Conservation (phyloP, 1,284 basidiomycete genomes). For the Fomitopsis pinicola region DNA sequence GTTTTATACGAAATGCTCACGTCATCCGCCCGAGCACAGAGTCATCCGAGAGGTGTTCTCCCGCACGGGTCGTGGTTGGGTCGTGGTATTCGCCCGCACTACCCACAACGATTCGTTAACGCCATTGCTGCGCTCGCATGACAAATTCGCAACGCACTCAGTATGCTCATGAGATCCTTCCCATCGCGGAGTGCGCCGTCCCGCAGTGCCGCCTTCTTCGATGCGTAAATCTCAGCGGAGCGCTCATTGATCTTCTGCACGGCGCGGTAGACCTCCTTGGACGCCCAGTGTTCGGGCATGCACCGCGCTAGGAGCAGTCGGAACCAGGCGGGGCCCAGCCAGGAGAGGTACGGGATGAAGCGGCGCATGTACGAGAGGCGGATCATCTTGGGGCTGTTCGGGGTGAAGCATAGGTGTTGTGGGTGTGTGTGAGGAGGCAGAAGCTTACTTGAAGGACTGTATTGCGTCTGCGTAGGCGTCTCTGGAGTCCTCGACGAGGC, state of each 20-base stretch:
- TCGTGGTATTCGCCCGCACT: constrained; percentile 12
- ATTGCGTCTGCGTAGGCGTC: constrained; percentile 25
- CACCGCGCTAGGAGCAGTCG: constrained; percentile 30
- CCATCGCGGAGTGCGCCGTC: constrained; percentile 33
- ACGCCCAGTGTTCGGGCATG: constrained; percentile 24
- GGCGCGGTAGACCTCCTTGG: constrained; percentile 30
- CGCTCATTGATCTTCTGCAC: constrained; percentile 33
- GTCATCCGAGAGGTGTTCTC: constrained; percentile 5
- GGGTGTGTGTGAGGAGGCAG: neutral
- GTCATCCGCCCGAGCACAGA: constrained; percentile 10
- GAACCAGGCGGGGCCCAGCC: constrained; percentile 31
- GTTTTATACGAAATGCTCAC: neutral
- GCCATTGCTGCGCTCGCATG: neutral
- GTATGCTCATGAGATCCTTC: constrained; percentile 44
- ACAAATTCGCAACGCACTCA: constrained; percentile 27
- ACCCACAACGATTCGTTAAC: neutral
- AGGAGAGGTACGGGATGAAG: constrained; percentile 23
- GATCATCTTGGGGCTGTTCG: neutral
- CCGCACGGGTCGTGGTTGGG: constrained; percentile 7
- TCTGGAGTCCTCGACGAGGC: constrained; percentile 18
- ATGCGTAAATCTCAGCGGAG: constrained; percentile 32
- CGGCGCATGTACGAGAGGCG: neutral
- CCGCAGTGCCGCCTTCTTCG: constrained; percentile 32
- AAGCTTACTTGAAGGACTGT: constrained; percentile 23
- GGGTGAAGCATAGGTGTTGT: neutral